Percentiles rank a stretch among this genome's conserved stretches.
Evolutionary conservation across 768 basidiomycete species (phyloP).

Genomic region (Tricholoma hemisulphureum): DNA sequence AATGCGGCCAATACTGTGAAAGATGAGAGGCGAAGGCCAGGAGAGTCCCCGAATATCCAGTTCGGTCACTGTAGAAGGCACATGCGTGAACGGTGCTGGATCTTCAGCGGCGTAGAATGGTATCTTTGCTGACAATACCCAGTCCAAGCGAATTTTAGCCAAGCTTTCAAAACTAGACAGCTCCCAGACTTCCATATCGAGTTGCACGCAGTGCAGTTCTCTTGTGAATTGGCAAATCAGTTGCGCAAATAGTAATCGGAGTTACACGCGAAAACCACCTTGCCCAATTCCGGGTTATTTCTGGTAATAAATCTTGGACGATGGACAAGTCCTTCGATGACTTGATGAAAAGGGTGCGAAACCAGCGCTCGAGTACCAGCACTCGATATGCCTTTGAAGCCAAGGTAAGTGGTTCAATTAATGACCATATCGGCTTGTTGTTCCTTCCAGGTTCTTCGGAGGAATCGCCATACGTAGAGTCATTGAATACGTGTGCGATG

Average conservation of each 20-base stretch:
- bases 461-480: background rate
- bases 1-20: conserved; percentile 19
- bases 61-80: conserved; percentile 22
- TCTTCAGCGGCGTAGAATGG: conserved; percentile 15
- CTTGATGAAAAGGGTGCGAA: conserved; percentile 27
- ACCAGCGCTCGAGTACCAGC: conserved; percentile 32
- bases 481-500: conserved; percentile 20
- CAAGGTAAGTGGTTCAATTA: conserved; percentile 27
- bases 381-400: conserved; percentile 30
- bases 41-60: conserved; percentile 30
- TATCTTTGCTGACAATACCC: conserved; percentile 18
- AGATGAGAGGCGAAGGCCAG: conserved; percentile 32
- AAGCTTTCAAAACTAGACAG: conserved; percentile 21
- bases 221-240: conserved; percentile 17
- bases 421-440: conserved; percentile 27
- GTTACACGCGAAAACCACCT: conserved; percentile 13
- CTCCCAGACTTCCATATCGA: conserved; percentile 22
- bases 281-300: conserved; percentile 23
- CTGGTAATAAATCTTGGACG: conserved; percentile 24
- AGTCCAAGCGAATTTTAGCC: conserved; percentile 28
- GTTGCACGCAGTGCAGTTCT: conserved; percentile 31
- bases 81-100: conserved; percentile 22
- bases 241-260: background rate
- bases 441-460: conserved; percentile 15
- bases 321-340: conserved; percentile 21